A percentile compares a stretch with the other conserved stretches of the same genome.
These are phyloP conservation scores for Talaromyces sp. DNA, from an alignment of 2,329 filamentous ascomycete species.

Conservation along the genomic window DNA sequence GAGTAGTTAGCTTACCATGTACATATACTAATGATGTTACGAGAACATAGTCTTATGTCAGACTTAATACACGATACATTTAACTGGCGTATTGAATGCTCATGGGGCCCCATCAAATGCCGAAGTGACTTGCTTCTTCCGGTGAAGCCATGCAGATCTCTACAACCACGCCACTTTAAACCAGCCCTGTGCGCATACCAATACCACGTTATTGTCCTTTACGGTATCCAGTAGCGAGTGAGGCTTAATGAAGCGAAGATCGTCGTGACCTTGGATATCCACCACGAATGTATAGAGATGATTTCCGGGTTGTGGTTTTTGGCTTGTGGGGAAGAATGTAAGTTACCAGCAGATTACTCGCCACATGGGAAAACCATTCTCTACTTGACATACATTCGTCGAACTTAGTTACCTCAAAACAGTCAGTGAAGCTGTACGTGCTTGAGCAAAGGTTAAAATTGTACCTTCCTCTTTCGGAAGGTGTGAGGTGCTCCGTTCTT, in stretches of 20 bases:
- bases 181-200: neutral
- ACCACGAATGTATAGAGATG: neutral
- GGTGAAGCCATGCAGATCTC: constrained; percentile 1
- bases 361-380: neutral
- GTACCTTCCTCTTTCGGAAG: constrained; percentile 4
- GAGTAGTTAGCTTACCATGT: too few relatives aligned
- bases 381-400: neutral
- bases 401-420: neutral
- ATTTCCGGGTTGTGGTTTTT: neutral
- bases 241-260: constrained; percentile 5
- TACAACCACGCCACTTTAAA: neutral
- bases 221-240: constrained; percentile 4
- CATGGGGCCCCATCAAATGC: neutral
- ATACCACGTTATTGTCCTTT: constrained; percentile 2
- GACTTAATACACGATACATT: neutral
- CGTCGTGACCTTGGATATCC: neutral
- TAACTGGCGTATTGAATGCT: neutral
- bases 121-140: constrained; percentile 1
- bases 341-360: neutral
- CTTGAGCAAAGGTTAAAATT: neutral
- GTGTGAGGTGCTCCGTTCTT: neutral
- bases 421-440: neutral
- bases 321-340: neutral
- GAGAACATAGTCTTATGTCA: neutral
- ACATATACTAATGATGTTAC: neutral